These are phyloP conservation scores for Tephrocybe sp. DNA, from an alignment of 768 basidiomycete genomes.

Conservation along the genomic window DNA sequence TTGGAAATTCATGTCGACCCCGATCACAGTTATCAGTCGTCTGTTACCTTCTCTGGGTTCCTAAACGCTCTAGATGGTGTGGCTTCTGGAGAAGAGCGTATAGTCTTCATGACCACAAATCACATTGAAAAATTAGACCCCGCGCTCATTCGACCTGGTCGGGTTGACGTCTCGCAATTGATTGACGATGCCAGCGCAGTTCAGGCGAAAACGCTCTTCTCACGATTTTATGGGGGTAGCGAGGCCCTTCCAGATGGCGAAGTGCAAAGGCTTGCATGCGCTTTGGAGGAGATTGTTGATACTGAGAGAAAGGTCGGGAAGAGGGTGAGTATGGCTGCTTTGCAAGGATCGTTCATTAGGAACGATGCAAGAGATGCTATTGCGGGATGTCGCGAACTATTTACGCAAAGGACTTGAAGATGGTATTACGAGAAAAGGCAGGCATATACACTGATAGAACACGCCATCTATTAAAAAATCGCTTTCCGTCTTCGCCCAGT, in stretches of 20 bases:
- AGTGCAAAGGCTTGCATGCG: constrained; percentile 45
- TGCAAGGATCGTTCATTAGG: constrained; percentile 95
- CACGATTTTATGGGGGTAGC: constrained; percentile 74
- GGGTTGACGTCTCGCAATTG: constrained; percentile 84
- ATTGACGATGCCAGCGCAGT: constrained; percentile 84
- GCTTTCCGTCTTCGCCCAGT: constrained; percentile 88
- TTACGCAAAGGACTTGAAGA: constrained; percentile 26
- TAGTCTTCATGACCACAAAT: constrained; percentile 99
- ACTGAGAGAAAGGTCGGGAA: constrained; percentile 51
- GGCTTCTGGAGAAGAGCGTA: constrained; percentile 95
- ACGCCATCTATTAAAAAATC: constrained; percentile 55
- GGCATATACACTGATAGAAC: constrained; percentile 14
- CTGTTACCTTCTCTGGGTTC: constrained; percentile 96
- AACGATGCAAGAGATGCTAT: constrained; percentile 59
- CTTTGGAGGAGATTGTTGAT: constrained; percentile 55
- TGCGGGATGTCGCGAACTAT: constrained; percentile 45
- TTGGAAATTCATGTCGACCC: background rate
- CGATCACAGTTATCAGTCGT: constrained; percentile 77
- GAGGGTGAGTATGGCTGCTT: constrained; percentile 90
- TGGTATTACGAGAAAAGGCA: constrained; percentile 2
- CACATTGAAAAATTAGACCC: constrained; percentile 88
- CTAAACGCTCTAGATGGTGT: constrained; percentile 97
- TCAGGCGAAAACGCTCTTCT: constrained; percentile 79
- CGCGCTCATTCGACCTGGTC: constrained; percentile 92
- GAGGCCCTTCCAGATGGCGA: constrained; percentile 35